Conservation (phyloP, 495 filamentous ascomycete genomes). For the Xylaria curta region DNA sequence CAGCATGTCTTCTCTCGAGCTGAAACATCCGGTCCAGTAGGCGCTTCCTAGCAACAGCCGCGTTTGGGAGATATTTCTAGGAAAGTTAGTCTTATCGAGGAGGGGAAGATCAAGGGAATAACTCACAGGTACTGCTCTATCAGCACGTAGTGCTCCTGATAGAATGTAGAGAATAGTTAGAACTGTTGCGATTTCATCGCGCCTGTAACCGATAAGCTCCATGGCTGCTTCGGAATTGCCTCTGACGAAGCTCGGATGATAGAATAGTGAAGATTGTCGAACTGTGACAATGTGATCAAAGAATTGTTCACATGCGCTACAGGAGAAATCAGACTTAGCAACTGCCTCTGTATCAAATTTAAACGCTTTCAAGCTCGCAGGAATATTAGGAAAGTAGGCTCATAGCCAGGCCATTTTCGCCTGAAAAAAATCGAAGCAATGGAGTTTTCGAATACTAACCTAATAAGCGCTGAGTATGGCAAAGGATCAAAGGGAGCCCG, state of each 20-base stretch:
- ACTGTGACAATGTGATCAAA: slow-evolving; percentile 64
- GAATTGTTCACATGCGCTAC: slow-evolving; percentile 57
- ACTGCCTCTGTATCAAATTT: background rate
- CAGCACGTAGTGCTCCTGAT: slow-evolving; percentile 57
- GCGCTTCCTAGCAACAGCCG: slow-evolving; percentile 56
- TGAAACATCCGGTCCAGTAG: slow-evolving; percentile 58
- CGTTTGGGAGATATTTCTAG: slow-evolving; percentile 58
- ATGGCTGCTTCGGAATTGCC: slow-evolving; percentile 50
- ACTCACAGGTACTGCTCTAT: slow-evolving; percentile 55
- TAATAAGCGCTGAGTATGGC: slow-evolving; percentile 62
- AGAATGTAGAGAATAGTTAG: slow-evolving; percentile 64
- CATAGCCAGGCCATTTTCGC: too few relatives aligned
- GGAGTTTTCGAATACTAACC: background rate
- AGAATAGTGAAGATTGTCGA: slow-evolving; percentile 63
- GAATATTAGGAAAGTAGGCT: background rate
- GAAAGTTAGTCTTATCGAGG: background rate
- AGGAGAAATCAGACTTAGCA: background rate
- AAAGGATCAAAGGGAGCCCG: slow-evolving; percentile 62
- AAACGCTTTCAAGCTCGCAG: background rate
- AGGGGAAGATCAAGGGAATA: background rate
- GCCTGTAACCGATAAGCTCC: slow-evolving; percentile 53
- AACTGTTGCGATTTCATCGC: slow-evolving; percentile 63
- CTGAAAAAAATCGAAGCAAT: background rate
- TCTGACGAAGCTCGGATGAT: slow-evolving; percentile 55
- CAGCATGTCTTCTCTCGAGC: slow-evolving; percentile 49